Evolutionary conservation across 257 asterid species (phyloP), one percentile per base, ranked within the genome.

Genomic region (Knoxia roxburghii): DNA sequence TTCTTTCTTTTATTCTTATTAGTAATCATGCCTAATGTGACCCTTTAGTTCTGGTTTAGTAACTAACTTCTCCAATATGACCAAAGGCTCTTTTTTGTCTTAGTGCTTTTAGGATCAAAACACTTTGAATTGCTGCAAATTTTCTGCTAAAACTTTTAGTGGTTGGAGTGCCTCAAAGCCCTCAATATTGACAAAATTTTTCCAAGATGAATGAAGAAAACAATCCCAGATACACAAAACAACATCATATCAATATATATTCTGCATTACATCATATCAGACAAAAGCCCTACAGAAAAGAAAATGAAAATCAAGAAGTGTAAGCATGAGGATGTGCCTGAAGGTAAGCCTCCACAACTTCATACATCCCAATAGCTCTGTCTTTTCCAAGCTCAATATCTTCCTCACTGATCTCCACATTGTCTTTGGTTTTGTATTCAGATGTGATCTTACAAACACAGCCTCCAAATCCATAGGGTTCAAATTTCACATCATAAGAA

Each of bases 401-500:
- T 72, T 76, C 61, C 59, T 76, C 77, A 61, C 62, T 76, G 69
- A 76, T 54, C 68, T 72, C 71, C 64, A 72, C 77, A 65, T 75
- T 65, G 15, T 72, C 77, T 64, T 64, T 75, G 41, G 70, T 53
- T 30, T 27, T 41, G 46, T 72, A 72, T 32, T 69, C 59, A 6
- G 70, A 63, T 49, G 63, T 41, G n/a, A 81, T 76, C 76, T 61
- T 78, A 64, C 81, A 81, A 39, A 82, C 49, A n/a, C 84, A 81
- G 0, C 92, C 92, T 52, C 75, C 79, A 70, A 49, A 73, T 3
- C 87, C 89, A 68, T 76, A 81, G 0, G 79, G 58, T 73, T 83
- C 89, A 26, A 86, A 84, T 77, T 79, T 80, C 27, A 86, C 85
- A 26, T 84, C 83, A 46, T 81, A 75, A 2, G 76, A 70, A 33